Percentiles rank a stretch among this genome's conserved stretches.
Evolutionary conservation across 768 basidiomycete species (phyloP).

Genomic region (Macrolepiota dolichaula): DNA sequence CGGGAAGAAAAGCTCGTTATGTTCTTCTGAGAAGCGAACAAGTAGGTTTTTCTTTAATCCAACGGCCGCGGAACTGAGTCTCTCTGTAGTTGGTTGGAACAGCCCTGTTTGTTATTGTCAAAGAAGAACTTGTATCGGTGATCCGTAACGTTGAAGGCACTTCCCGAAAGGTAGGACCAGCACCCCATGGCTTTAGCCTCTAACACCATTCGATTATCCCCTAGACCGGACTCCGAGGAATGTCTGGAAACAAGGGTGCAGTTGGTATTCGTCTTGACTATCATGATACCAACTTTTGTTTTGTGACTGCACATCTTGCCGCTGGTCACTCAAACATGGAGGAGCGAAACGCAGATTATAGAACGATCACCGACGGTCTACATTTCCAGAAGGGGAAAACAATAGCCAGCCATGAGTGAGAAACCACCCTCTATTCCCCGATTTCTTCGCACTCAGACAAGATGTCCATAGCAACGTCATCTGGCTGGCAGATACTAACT

Average conservation of each 20-base stretch:
- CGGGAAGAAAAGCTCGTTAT: conserved; percentile 69
- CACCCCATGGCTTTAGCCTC: neutral
- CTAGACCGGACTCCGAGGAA: conserved; percentile 85
- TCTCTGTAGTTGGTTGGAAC: conserved; percentile 83
- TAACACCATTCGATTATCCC: neutral
- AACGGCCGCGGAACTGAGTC: conserved; percentile 11
- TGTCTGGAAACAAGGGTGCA: conserved; percentile 97
- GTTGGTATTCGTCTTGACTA: conserved; percentile 92
- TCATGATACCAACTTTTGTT: conserved; percentile 89
- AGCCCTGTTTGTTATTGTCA: conserved; percentile 82
- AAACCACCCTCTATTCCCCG: conserved; percentile 7
- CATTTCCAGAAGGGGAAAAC: conserved; percentile 89
- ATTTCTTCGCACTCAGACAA: neutral
- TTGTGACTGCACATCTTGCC: conserved; percentile 93
- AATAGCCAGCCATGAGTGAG: conserved; percentile 88
- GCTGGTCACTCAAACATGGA: conserved; percentile 91
- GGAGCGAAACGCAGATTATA: conserved; percentile 90
- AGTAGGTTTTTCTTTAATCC: conserved; percentile 35
- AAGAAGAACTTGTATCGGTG: conserved; percentile 67
- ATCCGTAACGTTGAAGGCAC: conserved; percentile 93
- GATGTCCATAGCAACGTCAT: conserved; percentile 69
- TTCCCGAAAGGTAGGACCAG: conserved; percentile 70
- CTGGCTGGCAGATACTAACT: conserved; percentile 96
- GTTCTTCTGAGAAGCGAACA: conserved; percentile 91
- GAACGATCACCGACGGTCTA: conserved; percentile 78